Evolutionary conservation across 192 early-diverging fungal genomes (phyloP).

Genomic region (Chytriomyces confervae): DNA sequence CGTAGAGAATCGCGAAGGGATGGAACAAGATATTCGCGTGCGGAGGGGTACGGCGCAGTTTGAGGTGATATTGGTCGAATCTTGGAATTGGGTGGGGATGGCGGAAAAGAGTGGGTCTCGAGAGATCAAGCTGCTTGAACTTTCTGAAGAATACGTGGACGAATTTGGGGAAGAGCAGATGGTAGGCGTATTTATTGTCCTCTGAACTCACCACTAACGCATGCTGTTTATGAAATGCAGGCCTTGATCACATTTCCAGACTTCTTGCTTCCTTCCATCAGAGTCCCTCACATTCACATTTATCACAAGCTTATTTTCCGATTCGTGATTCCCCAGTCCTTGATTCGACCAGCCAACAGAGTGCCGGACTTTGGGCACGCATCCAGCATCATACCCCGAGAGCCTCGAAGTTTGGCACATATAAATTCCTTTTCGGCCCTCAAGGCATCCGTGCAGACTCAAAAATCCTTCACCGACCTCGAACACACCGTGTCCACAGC

Average conservation of each 20-base stretch:
- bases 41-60: slow-evolving; percentile 29
- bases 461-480: background rate
- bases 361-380: slow-evolving; percentile 18
- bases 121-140: slow-evolving; percentile 14
- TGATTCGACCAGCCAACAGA: background rate
- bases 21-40: background rate
- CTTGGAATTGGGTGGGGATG: slow-evolving; percentile 23
- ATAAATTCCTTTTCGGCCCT: background rate
- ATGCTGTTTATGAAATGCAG: background rate
- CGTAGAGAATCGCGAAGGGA: background rate
- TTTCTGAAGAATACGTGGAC: background rate
- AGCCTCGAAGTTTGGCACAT: background rate
- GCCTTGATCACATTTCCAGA: slow-evolving; percentile 26
- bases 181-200: slow-evolving; percentile 2
- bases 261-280: slow-evolving; percentile 29
- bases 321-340: slow-evolving; percentile 15
- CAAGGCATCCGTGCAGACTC: background rate
- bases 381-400: background rate
- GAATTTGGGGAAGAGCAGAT: slow-evolving; percentile 29
- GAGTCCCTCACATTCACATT: slow-evolving; percentile 16
- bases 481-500: slow-evolving; percentile 4
- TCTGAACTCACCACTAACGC: background rate
- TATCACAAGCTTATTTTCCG: slow-evolving; percentile 21
- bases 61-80: slow-evolving; percentile 27
- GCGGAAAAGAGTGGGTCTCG: slow-evolving; percentile 11